Conservation (phyloP, 2,329 filamentous ascomycete genomes). For the Tolypocladium amazonense region DNA sequence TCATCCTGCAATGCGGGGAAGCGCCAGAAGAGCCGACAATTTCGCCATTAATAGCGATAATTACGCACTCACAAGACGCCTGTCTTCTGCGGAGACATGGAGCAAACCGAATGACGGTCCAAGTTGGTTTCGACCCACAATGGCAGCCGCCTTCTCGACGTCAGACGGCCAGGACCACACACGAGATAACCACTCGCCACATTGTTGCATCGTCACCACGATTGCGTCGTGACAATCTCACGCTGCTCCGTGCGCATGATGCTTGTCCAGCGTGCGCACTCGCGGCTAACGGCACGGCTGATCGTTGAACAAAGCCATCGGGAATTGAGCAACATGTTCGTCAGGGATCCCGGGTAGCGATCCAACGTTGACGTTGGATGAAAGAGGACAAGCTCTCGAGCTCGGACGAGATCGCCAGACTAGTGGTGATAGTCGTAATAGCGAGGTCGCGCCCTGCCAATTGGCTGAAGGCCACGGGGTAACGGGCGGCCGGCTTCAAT, state of each 20-base stretch:
- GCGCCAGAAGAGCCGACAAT: not conserved
- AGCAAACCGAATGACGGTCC: not conserved
- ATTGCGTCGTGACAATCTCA: not conserved
- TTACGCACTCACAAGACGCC: too few species aligned
- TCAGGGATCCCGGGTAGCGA: not conserved
- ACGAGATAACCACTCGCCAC: not conserved
- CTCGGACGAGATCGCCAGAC: not conserved
- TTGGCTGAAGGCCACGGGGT: not conserved
- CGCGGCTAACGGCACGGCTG: not conserved
- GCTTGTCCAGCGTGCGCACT: not conserved
- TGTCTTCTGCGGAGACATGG: not conserved
- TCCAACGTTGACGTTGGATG: not conserved
- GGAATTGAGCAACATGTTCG: not conserved
- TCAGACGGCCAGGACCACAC: not conserved
- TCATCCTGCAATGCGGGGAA: not conserved
- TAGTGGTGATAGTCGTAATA: not conserved
- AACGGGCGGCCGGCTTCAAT: not conserved
- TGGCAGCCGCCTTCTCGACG: not conserved
- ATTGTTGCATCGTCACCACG: not conserved
- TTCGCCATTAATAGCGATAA: not conserved
- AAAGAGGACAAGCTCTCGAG: not conserved
- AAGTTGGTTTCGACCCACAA: not conserved
- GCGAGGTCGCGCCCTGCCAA: not conserved
- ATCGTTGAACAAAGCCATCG: not conserved
- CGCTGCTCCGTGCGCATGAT: not conserved